Evolutionary conservation across 257 asterid species (phyloP), one percentile per base, ranked within the genome.

Genomic region (Solanum sejunctum): DNA sequence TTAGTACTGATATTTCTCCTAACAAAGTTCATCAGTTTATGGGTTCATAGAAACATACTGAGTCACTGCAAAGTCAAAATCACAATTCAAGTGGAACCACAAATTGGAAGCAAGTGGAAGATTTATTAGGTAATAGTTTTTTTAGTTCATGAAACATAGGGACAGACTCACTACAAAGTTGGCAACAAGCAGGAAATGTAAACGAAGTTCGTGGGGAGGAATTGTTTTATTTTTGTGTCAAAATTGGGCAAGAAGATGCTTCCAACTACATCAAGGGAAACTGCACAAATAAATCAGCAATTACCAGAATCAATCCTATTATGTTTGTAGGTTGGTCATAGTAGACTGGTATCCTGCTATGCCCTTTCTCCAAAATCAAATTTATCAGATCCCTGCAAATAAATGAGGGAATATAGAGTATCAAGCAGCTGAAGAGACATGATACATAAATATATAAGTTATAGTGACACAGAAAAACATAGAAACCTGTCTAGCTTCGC

Each of bases 401-500:
- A 85, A 71, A 70, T 87, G 52, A 81, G 28, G 56, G 26, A 23
- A 84, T 75, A 49, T 52, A 52, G 23, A 51, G 26, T 47, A 57
- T 67, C 56, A 86, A 84, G 83, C 81, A 87, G 61, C 83, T 71
- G 85, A 54, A 41, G 56, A 86, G 84, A 70, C 85, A 45, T 70
- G 56, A 43, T 77, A 52, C 63, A 77, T 26, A 23, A 16, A 77
- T 77, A 47, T 16, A 36, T 39, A 9, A 69, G 4, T 16, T 36
- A 77, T 52, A 2, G 5, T 9, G 60, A 49, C 61, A 26, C 16
- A 26, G 52, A 77, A 16, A 51, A 32, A 15, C 9, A 77, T 77
- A 77, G 63, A 77, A 81, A 95, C 99, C 99, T 89, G 86, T 94
- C 97, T 83, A 96, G 94, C 87, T 92, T 96, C 57, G 95, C 95